Base-by-base conservation (phyloP, 1,284 basidiomycete genomes). In the Volvariella surrecta region DNA sequence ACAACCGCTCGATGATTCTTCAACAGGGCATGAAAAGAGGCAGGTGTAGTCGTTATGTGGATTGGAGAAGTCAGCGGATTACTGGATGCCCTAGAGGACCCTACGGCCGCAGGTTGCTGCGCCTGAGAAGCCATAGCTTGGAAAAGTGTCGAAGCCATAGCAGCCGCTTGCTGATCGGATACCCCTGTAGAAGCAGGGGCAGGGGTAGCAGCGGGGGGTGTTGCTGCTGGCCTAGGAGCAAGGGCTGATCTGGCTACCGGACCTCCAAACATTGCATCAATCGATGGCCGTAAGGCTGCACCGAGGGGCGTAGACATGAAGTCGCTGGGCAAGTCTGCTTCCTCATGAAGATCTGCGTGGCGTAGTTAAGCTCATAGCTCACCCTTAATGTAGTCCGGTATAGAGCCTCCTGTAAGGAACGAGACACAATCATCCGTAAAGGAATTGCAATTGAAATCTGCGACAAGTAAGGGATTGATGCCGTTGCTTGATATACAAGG, bases 251-350 rank as follows among this genome's bases (percentile, higher is more conserved):
- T 69, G 8, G 73, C 58, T 10, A 64, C 49, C 20, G 77, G 70
- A 15, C 74, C 68, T 17, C 76, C 67, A 61, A 80, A 93, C 89
- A 93, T 91, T 40, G 76, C 70, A 55, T 95, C 91, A 49, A 96
- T 94, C 32, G 83, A 89, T 0, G 91, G 91, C 1, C 84, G 76
- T 32, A 95, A 70, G 2, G 84, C 79, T n/a, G 79, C 77, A 4
- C 92, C 93, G 49, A 96, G 89, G 0, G 92, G 89, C 0, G 92
- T 95, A 1, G 88, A 82, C 17, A 96, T 74, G 60, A 96, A 94
- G 53, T 95, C 90, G 8, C 79, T 74, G 0, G 92, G 90, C 0
- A 94, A 70, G 47, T 91, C 90, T 92, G 51, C 31, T 38, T n/a
- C n/a, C n/a, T n/a, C n/a, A n/a, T 37, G 19, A 19, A 17, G 4